Base-by-base conservation (phyloP, 1,284 basidiomycete species). In the Puccinia polysora region DNA sequence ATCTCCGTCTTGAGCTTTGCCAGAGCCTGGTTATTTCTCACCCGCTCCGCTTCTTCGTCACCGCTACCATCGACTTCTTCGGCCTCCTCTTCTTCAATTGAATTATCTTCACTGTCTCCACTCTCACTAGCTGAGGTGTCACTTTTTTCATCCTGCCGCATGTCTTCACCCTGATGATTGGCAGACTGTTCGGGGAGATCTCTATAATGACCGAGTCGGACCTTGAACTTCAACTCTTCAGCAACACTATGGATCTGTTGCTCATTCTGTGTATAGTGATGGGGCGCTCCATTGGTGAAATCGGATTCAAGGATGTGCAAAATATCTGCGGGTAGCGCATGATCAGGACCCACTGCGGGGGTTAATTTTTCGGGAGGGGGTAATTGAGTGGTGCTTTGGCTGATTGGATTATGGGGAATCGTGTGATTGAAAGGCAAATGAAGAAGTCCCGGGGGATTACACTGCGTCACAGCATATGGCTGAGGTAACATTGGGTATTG, bases 21-120 rank as follows among this genome's bases (percentile, higher is more conserved):
- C 43, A 70, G 34, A 18, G 47, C 30, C 20, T 70, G 30, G 28
- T 50, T 60, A 52, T 70, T 60, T 58, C 62, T 70, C 10, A 18
- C 28, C n/a, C 45, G n/a, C 52, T 60, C 58, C 34, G 25, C 40
- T 52, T 70, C 68, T 32, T 70, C 68, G 40, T 70, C 68, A 14
- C 68, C 68, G 30, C 68, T 70, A 8, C 68, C 68, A 62, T 70
- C 68, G 34, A 70, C 36, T 36, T 62, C 30, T n/a, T 50, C 47
- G 5, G 23, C 43, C 18, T 70, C 58, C 40, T 36, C 36, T n/a
- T 60, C 56, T 30, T 70, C 58, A 10, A 20, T 32, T 38, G 1
- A 5, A 20, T 49, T 45, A 43, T 49, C 45, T 38, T 70, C 43
- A 38, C 56, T 50, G 5, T 70, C 47, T 28, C 53, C 68, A 15